Evolutionary conservation across 352 stramenopile genomes (phyloP).

Genomic region (Phytopythium litorale): DNA sequence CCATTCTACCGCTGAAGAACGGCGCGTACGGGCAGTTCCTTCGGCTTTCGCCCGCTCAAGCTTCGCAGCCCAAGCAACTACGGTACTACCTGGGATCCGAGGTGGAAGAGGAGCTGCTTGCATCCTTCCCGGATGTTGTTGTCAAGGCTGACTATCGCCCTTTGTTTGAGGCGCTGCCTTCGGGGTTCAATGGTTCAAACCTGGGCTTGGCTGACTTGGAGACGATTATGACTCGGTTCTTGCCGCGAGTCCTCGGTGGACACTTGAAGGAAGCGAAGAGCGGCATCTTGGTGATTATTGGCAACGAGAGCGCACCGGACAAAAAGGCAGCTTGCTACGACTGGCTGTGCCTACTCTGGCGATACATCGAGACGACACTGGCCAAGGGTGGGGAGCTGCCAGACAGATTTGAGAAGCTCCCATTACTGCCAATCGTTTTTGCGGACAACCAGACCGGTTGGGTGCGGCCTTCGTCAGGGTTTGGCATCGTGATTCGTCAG

Average conservation of each 20-base stretch:
- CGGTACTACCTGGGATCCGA: constrained; percentile 38
- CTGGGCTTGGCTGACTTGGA: constrained; percentile 26
- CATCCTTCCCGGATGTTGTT: constrained; percentile 34
- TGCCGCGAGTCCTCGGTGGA: constrained; percentile 32
- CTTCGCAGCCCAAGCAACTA: constrained; percentile 9
- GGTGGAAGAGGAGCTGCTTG: constrained; percentile 49
- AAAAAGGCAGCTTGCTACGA: constrained; percentile 13
- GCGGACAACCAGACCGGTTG: constrained; percentile 20
- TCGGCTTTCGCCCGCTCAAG: constrained; percentile 8
- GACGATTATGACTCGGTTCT: constrained; percentile 32
- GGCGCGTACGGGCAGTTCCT: constrained; percentile 36
- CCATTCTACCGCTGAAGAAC: constrained; percentile 41
- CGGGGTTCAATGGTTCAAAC: constrained; percentile 43
- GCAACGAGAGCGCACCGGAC: background rate
- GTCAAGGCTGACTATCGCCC: constrained; percentile 34
- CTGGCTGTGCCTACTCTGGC: constrained; percentile 52
- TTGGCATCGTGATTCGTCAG: constrained; percentile 33
- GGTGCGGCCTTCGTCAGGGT: constrained; percentile 24
- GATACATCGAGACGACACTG: constrained; percentile 41
- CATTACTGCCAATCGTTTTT: constrained; percentile 32
- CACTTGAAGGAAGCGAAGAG: constrained; percentile 27
- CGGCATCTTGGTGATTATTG: constrained; percentile 23
- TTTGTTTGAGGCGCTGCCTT: constrained; percentile 39
- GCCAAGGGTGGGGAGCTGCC: constrained; percentile 19
- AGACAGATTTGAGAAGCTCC: constrained; percentile 31